Evolutionary conservation across 805 yeast genomes (phyloP).

Genomic region (Yarrowia bubula): DNA sequence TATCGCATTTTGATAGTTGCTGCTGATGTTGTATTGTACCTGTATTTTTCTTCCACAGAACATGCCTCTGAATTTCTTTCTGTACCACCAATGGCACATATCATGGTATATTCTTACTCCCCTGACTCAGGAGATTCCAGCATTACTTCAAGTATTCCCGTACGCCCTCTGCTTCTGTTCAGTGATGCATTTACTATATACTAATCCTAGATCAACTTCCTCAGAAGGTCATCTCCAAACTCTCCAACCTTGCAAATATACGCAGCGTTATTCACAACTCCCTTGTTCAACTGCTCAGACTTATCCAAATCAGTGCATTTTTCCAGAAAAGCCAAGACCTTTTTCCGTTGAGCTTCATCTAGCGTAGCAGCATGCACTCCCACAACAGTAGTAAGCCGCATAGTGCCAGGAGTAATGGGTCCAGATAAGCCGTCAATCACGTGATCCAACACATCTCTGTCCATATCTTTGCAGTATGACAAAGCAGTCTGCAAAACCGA

Average conservation of each 20-base stretch:
- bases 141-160: no score
- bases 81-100: no score
- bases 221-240: conserved; percentile 1
- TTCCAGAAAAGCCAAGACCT: neutral
- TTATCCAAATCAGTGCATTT: neutral
- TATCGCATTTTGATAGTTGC: no score
- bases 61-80: no score
- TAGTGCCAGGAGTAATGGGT: neutral
- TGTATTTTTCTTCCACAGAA: no score
- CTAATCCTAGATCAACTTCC: neutral
- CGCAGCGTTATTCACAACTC: neutral
- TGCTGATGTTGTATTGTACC: no score
- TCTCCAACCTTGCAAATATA: conserved; percentile 15
- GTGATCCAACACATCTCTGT: neutral
- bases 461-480: conserved; percentile 1
- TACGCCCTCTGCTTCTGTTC: no score
- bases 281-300: neutral
- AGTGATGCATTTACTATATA: no score
- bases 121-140: no score
- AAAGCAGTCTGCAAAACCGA: neutral
- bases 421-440: conserved; percentile 5
- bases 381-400: conserved; percentile 12
- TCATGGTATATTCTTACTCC: no score
- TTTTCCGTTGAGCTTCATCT: neutral
- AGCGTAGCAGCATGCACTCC: conserved; percentile 13